Percentiles rank a stretch among this genome's conserved stretches.
phyloP scores from a whole-genome alignment of 2,329 filamentous ascomycete genomes.

The Dactylellina leptospora region DNA sequence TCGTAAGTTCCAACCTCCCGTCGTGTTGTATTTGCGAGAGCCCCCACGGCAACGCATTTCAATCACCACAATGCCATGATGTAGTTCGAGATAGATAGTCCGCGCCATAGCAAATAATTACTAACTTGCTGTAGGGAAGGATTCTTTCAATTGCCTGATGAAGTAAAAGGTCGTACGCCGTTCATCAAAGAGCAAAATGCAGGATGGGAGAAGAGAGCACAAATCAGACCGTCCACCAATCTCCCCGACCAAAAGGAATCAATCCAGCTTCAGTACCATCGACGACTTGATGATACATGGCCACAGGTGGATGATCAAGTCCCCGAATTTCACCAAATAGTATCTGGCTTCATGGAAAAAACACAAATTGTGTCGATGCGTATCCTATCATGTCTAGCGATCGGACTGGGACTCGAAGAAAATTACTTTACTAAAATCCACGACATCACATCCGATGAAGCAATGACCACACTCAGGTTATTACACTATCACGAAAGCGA shows the following conservation, averaged over 20 bases:
- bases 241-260: slow-evolving; percentile 69
- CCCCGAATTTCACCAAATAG: slow-evolving; percentile 64
- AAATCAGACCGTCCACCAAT: slow-evolving; percentile 70
- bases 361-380: slow-evolving; percentile 67
- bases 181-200: slow-evolving; percentile 67
- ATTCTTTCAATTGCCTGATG: slow-evolving; percentile 67
- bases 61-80: background rate
- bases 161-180: slow-evolving; percentile 66
- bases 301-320: slow-evolving; percentile 62
- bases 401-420: slow-evolving; percentile 67
- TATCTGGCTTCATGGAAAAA: slow-evolving; percentile 67
- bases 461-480: slow-evolving; percentile 67
- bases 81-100: background rate
- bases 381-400: slow-evolving; percentile 69
- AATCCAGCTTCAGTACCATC: slow-evolving; percentile 71
- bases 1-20: slow-evolving; percentile 51
- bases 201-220: slow-evolving; percentile 70
- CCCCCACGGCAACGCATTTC: slow-evolving; percentile 47
- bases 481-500: slow-evolving; percentile 68
- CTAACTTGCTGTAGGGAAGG: slow-evolving; percentile 60
- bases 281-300: slow-evolving; percentile 66
- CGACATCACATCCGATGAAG: slow-evolving; percentile 64
- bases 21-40: slow-evolving; percentile 44
- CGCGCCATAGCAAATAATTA: slow-evolving; percentile 62
- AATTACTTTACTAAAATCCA: slow-evolving; percentile 68